These are phyloP conservation scores for Phytophthora pini DNA, from an alignment of 352 stramenopile species.

Conservation along the genomic window DNA sequence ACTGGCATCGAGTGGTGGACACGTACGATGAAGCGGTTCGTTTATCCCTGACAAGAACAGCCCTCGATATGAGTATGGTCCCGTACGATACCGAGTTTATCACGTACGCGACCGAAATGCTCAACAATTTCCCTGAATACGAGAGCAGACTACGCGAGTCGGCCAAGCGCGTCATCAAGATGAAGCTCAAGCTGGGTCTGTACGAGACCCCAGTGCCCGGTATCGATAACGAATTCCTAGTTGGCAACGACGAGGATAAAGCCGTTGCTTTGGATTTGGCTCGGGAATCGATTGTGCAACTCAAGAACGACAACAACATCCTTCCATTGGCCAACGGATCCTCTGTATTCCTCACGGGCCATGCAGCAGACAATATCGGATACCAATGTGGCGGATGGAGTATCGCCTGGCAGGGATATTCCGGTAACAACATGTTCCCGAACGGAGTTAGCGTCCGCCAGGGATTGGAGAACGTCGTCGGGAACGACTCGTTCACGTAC, in stretches of 20 bases:
- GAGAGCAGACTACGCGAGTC: slow-evolving; percentile 57
- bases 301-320: slow-evolving; percentile 73
- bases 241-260: slow-evolving; percentile 58
- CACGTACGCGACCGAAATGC: slow-evolving; percentile 51
- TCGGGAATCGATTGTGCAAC: slow-evolving; percentile 79
- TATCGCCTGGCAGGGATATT: slow-evolving; percentile 85
- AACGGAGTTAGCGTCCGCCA: slow-evolving; percentile 65
- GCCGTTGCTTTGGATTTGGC: slow-evolving; percentile 62
- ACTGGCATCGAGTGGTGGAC: slow-evolving; percentile 59
- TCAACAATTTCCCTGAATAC: slow-evolving; percentile 43
- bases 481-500: slow-evolving; percentile 45
- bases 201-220: slow-evolving; percentile 71
- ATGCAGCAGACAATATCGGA: slow-evolving; percentile 67
- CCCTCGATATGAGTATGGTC: slow-evolving; percentile 93
- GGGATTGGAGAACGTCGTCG: slow-evolving; percentile 45
- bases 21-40: slow-evolving; percentile 63
- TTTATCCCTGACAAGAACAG: slow-evolving; percentile 72
- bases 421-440: slow-evolving; percentile 65
- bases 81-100: slow-evolving; percentile 56
- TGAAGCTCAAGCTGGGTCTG: slow-evolving; percentile 79
- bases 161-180: slow-evolving; percentile 66
- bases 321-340: slow-evolving; percentile 51
- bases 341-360: slow-evolving; percentile 73
- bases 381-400: slow-evolving; percentile 83
- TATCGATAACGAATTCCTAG: slow-evolving; percentile 35